These are phyloP conservation scores for Fusarium sp. DNA, from an alignment of 2,329 filamentous ascomycete genomes.

Conservation along the genomic window DNA sequence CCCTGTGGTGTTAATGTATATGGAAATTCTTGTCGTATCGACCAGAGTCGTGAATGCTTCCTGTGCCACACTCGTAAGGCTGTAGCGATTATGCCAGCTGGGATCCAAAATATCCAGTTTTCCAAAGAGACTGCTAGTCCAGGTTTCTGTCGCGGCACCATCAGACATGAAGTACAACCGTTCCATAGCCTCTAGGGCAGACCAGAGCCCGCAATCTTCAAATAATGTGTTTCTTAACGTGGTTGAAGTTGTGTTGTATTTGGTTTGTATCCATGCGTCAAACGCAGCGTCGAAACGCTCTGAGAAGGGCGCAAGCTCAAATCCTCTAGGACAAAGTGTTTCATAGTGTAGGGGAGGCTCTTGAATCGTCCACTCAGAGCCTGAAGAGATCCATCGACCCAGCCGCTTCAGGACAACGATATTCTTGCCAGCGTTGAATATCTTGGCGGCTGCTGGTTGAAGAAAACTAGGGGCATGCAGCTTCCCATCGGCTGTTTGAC, in stretches of 20 bases:
- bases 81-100: conserved; percentile 84
- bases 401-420: conserved; percentile 85
- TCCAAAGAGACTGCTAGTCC: conserved; percentile 79
- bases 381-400: conserved; percentile 62
- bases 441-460: conserved; percentile 74
- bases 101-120: conserved; percentile 73
- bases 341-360: conserved; percentile 69
- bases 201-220: conserved; percentile 74
- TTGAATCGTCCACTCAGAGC: conserved; percentile 46
- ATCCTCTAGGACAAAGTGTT: conserved; percentile 63
- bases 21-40: conserved; percentile 72
- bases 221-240: conserved; percentile 77
- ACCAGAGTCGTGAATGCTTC: conserved; percentile 74
- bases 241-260: conserved; percentile 77
- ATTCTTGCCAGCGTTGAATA: conserved; percentile 91
- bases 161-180: conserved; percentile 83
- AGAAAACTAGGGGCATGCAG: conserved; percentile 82
- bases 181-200: conserved; percentile 75
- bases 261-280: conserved; percentile 80
- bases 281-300: conserved; percentile 81
- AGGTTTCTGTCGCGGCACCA: conserved; percentile 73
- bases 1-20: conserved; percentile 62
- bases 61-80: conserved; percentile 82
- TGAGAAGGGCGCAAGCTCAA: conserved; percentile 74
- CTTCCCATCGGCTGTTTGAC: conserved; percentile 68